Percentiles rank a stretch among this genome's conserved stretches.
Conservation (phyloP, 2,329 filamentous ascomycete genomes). For the Berkeleyomyces basicola region DNA sequence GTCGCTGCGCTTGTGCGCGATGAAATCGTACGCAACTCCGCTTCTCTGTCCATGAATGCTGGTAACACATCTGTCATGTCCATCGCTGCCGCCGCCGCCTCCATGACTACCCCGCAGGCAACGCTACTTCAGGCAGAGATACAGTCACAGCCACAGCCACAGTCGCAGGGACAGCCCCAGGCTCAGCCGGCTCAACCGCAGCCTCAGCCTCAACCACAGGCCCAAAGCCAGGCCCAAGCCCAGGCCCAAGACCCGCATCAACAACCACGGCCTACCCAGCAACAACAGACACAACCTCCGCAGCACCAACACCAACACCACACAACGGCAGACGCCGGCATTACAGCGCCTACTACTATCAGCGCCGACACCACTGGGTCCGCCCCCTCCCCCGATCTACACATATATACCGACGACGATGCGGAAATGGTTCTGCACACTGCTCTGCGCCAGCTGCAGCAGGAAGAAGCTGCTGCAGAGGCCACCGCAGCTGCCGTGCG, state of each 20-base stretch:
- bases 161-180: background rate
- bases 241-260: no score
- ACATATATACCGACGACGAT: slow-evolving; percentile 33
- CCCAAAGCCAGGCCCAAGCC: no score
- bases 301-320: slow-evolving; percentile 10
- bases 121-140: background rate
- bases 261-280: no score
- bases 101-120: slow-evolving; percentile 16
- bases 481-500: slow-evolving; percentile 38
- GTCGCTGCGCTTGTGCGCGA: slow-evolving; percentile 42
- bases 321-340: slow-evolving; percentile 3
- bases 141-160: background rate
- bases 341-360: slow-evolving; percentile 1
- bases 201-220: no score
- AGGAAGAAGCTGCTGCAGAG: slow-evolving; percentile 41
- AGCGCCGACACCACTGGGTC: slow-evolving; percentile 12
- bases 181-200: background rate
- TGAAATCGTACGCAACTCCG: slow-evolving; percentile 30
- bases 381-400: slow-evolving; percentile 17
- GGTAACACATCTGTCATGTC: slow-evolving; percentile 2
- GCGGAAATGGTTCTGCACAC: slow-evolving; percentile 42
- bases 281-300: background rate
- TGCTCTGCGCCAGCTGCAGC: slow-evolving; percentile 39
- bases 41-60: background rate
- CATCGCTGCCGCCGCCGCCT: slow-evolving; percentile 13